Evolutionary conservation across 108 stramenopile genomes (phyloP), one percentile per base, ranked within the genome.

Genomic region (Epithemia pelagica): DNA sequence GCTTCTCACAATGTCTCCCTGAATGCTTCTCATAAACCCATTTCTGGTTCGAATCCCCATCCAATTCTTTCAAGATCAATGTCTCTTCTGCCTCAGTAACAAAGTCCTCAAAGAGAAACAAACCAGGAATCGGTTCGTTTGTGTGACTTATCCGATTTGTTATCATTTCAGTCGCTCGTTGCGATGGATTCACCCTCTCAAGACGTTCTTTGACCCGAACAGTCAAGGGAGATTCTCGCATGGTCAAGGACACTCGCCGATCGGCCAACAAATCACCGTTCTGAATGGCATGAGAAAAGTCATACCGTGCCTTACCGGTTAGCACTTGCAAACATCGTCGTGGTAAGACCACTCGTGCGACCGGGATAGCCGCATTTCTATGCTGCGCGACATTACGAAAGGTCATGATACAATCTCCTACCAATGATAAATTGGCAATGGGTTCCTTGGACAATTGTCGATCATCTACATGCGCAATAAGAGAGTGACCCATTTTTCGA

Each of bases 371-470:
- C 28, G 24, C 25, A 37, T 74, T 63, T 15, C 72, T 53, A 31
- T 73, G 70, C 29, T 31, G n/a, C 30, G 59, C 59, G 53, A 67
- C 70, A 53, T 73, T 72, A 0, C 56, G 70, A 68, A 83, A 87
- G 0, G 79, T 82, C 86, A 87, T 87, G 64, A 55, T 61, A 54
- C 86, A 87, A 67, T 83, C 78, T 20, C 86, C 86, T 0, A 61
- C 72, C 58, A 87, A 62, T 30, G 75, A 77, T 20, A 87, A 32
- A 61, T 87, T 87, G 58, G 75, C 77, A 60, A 87, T 87, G 0
- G 80, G 77, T 62, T 87, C 86, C 61, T 81, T 82, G 58, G 75
- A 74, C 10, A 87, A 53, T 60, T 81, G 69, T 19, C 86, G 68
- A 68, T 87, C 82, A 69, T 87, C 86, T 1, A 87, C 80, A 65